Base-by-base conservation (phyloP, 2,329 filamentous ascomycete genomes). In the Hansfordia pulvinata region DNA sequence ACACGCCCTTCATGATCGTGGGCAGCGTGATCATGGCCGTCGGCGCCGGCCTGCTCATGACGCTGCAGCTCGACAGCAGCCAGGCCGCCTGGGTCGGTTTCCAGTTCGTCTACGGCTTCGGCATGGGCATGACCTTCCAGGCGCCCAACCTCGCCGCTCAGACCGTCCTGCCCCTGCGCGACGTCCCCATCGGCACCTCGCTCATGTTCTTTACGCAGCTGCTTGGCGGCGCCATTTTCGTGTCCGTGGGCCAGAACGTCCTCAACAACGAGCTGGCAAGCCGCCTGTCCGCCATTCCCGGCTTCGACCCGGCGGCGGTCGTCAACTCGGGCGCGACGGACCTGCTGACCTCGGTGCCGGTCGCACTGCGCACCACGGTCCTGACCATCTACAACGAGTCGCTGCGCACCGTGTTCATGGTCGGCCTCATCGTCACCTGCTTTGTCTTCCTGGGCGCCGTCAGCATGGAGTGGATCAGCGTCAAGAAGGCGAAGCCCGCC, bases 381-480 rank as follows among this genome's bases (percentile, higher is more conserved):
- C 32, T 57, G 19, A 11, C 29, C 1, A 70, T 61, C 0, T 83
- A 83, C 51, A 81, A 80, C 41, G 44, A 55, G 14, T 58, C 73
- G 0, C 47, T 83, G 19, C 60, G 60, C 2, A 50, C 62, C 31
- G 63, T 64, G 1, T 82, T 77, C 42, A 64, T 69, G 33, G 66
- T 80, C 7, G 63, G 60, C 2, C 52, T 76, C 6, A 62, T 65
- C 2, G 52, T 74, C 40, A 56, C 61, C 1, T 54, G 54, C 6
- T 30, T 75, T 7, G 62, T 59, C 4, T 54, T 77, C 10, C 19
- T 76, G 6, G 74, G 69, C 1, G 57, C 62, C 0, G 38, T 60
- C 1, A 50, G 54, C 6, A 62, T 80, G 37, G 66, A 80, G 51
- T 81, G 73, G 73, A 65, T 42, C 30, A 58, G 48, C 26, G 50